A percentile compares a stretch with the other conserved stretches of the same genome.
Conservation (phyloP, 2,329 filamentous ascomycete genomes). For the Ophiostoma novo-ulmi region DNA sequence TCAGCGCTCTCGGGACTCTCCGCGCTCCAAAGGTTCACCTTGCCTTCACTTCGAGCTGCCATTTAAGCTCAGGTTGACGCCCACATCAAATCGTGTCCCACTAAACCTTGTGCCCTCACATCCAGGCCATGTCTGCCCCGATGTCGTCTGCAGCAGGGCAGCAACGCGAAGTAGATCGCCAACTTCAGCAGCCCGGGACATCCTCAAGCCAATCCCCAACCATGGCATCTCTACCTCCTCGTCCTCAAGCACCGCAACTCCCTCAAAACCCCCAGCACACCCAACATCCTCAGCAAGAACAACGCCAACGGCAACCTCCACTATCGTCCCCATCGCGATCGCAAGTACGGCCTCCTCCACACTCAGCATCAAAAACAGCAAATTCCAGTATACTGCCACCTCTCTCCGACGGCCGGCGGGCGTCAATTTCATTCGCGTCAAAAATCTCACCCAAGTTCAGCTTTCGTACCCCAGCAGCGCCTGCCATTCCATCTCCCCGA, state of each 20-base stretch:
- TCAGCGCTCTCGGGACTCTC: not conserved
- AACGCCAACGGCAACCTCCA: not conserved
- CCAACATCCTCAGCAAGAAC: not conserved
- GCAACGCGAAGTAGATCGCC: constrained; percentile 3
- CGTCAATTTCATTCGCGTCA: not conserved
- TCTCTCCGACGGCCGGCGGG: not conserved
- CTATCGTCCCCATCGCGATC: not conserved
- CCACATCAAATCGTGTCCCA: not conserved
- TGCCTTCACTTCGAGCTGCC: not conserved
- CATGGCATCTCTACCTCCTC: not conserved
- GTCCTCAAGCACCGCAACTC: not conserved
- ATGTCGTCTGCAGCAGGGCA: constrained; percentile 12
- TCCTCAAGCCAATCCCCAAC: not conserved
- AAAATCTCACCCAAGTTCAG: not conserved
- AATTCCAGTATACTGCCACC: not conserved
- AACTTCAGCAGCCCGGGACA: constrained; percentile 2
- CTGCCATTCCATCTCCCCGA: not conserved
- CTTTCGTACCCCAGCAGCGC: not conserved
- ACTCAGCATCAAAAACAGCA: not conserved
- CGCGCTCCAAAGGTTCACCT: not conserved
- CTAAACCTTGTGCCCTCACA: not conserved
- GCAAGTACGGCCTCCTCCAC: not conserved
- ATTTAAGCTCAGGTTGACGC: not conserved
- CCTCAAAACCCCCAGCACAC: not conserved
- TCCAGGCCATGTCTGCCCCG: constrained; percentile 9